A percentile compares a stretch with the other conserved stretches of the same genome.
These are phyloP conservation scores for Myxozyma sirexii DNA, from an alignment of 805 yeast species.

Conservation along the genomic window DNA sequence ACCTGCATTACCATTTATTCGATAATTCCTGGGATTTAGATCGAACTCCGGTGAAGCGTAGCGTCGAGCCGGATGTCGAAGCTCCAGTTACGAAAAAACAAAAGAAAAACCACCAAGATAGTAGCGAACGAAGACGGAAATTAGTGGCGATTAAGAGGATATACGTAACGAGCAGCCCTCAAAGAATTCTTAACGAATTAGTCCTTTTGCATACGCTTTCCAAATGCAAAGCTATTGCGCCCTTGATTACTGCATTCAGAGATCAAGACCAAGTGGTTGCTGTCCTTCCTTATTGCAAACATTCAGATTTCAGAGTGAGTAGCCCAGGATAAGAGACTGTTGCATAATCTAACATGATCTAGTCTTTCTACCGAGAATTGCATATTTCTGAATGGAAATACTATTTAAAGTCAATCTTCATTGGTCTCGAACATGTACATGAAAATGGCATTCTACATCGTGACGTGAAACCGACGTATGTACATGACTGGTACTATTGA, in stretches of 20 bases:
- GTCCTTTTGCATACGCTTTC: slow-evolving; percentile 65
- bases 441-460: slow-evolving; percentile 80
- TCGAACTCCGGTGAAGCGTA: slow-evolving; percentile 42
- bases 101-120: slow-evolving; percentile 19
- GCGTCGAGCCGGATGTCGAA: not conserved
- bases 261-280: slow-evolving; percentile 91
- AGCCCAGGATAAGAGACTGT: not conserved
- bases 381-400: slow-evolving; percentile 77
- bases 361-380: slow-evolving; percentile 74
- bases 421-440: slow-evolving; percentile 77
- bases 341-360: not conserved
- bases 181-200: slow-evolving; percentile 85
- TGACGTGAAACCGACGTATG: slow-evolving; percentile 81
- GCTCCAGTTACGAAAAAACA: not conserved
- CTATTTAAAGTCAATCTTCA: slow-evolving; percentile 77
- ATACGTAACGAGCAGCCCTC: slow-evolving; percentile 93
- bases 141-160: slow-evolving; percentile 88
- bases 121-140: slow-evolving; percentile 33
- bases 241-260: slow-evolving; percentile 83
- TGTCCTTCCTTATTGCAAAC: slow-evolving; percentile 86
- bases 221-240: slow-evolving; percentile 71
- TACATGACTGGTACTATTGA: not conserved
- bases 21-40: slow-evolving; percentile 40
- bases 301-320: slow-evolving; percentile 73
- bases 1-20: slow-evolving; percentile 46